A percentile compares a stretch with the other conserved stretches of the same genome.
Conservation (phyloP, 164 flowering plant genomes). For the Magnolia changhungtana region DNA sequence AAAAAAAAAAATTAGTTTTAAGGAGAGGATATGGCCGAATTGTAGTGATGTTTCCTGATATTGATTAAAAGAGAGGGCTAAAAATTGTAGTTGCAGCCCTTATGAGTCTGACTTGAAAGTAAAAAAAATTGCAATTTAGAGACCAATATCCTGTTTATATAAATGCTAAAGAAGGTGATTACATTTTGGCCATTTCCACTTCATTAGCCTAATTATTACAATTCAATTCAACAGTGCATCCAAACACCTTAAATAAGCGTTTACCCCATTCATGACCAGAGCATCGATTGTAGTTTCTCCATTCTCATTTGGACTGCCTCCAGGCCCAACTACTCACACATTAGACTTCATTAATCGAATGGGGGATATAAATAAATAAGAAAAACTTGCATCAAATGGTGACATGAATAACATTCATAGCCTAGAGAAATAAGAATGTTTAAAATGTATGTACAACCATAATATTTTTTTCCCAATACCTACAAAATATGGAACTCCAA, state of each 20-base stretch:
- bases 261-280: slow-evolving; percentile 94
- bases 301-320: slow-evolving; percentile 99
- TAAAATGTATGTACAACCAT: background rate
- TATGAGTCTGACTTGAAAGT: background rate
- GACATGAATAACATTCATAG: background rate
- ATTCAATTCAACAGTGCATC: background rate
- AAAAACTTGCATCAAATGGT: background rate
- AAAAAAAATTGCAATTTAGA: too few species aligned
- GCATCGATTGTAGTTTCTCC: slow-evolving; percentile 98
- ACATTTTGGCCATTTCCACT: background rate
- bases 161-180: too few species aligned
- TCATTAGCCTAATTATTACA: background rate
- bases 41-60: background rate
- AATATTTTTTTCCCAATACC: too few species aligned
- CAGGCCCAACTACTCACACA: slow-evolving; percentile 79
- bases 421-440: background rate
- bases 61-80: background rate
- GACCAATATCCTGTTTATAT: too few species aligned
- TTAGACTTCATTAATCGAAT: slow-evolving; percentile 6
- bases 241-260: background rate
- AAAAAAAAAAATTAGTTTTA: too few species aligned
- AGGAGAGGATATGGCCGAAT: background rate
- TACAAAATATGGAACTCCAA: too few species aligned
- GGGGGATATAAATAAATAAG: background rate
- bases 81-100: background rate